phyloP scores from a whole-genome alignment of 75 land plant species.

The Azolla pinnata region DNA sequence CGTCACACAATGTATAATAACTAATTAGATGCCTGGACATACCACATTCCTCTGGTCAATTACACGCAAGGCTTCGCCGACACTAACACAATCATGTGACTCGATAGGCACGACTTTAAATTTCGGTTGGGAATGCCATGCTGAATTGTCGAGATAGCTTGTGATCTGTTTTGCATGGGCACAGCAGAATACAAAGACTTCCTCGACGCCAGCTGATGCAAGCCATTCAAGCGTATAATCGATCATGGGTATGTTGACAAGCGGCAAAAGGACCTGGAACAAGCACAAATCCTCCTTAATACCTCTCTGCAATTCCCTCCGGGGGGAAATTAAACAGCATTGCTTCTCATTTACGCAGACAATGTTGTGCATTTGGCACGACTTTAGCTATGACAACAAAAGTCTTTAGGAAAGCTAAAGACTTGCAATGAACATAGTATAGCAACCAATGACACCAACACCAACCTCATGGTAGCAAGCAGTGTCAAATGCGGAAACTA shows the following conservation, averaged over 20 bases:
- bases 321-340: no score
- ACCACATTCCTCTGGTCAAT: constrained; percentile 84
- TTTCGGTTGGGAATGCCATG: constrained; percentile 59
- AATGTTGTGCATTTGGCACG: no score
- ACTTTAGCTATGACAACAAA: no score
- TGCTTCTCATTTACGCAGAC: no score
- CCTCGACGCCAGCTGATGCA: constrained; percentile 90
- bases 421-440: no score
- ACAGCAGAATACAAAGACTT: constrained; percentile 94
- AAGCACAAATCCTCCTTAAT: neutral
- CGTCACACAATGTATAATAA: neutral
- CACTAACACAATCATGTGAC: constrained; percentile 71
- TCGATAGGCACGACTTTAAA: constrained; percentile 65
- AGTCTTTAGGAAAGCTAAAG: no score
- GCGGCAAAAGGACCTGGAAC: constrained; percentile 67
- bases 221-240: constrained; percentile 90
- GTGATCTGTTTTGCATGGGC: constrained; percentile 83
- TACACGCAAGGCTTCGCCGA: constrained; percentile 81
- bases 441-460: no score
- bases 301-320: no score
- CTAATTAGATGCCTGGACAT: constrained; percentile 13
- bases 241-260: constrained; percentile 83
- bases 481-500: no score
- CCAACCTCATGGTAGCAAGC: no score
- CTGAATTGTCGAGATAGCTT: constrained; percentile 53